Percentiles rank a stretch among this genome's conserved stretches.
Evolutionary conservation across 177 flowering plant species (phyloP).

Genomic region (Vitis hybrid): DNA sequence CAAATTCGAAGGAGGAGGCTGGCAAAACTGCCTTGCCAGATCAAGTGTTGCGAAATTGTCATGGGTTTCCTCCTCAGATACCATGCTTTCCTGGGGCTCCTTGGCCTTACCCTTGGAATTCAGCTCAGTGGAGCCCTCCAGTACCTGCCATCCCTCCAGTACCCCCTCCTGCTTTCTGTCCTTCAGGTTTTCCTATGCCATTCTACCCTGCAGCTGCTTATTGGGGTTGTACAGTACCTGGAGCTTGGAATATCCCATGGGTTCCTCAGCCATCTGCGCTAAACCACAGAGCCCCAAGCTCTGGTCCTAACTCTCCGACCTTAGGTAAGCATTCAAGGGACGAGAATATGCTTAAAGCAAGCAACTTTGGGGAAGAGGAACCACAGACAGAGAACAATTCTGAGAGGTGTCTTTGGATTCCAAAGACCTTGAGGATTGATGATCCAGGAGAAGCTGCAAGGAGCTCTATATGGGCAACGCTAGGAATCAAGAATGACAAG

Average conservation of each 20-base stretch:
- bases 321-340: constrained; percentile 59
- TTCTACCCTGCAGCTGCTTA: constrained; percentile 39
- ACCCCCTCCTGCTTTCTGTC: constrained; percentile 32
- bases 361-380: constrained; percentile 15
- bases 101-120: constrained; percentile 46
- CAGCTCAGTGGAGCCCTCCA: constrained; percentile 38
- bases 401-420: constrained; percentile 41
- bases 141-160: constrained; percentile 9
- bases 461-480: constrained; percentile 54
- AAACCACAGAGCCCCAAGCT: constrained; percentile 4
- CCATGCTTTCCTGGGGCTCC: constrained; percentile 39
- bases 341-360: constrained; percentile 14
- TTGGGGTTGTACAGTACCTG: constrained; percentile 39
- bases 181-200: constrained; percentile 42
- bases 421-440: constrained; percentile 50
- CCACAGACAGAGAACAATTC: constrained; percentile 15
- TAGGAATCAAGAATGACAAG: constrained; percentile 45
- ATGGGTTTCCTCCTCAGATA: constrained; percentile 30
- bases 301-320: constrained; percentile 44
- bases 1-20: constrained; percentile 24
- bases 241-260: constrained; percentile 43
- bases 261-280: constrained; percentile 30
- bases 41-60: constrained; percentile 14
- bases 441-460: constrained; percentile 52
- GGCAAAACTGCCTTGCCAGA: constrained; percentile 17